Conservation (phyloP, 768 basidiomycete genomes). For the Tylopilus felleus region DNA sequence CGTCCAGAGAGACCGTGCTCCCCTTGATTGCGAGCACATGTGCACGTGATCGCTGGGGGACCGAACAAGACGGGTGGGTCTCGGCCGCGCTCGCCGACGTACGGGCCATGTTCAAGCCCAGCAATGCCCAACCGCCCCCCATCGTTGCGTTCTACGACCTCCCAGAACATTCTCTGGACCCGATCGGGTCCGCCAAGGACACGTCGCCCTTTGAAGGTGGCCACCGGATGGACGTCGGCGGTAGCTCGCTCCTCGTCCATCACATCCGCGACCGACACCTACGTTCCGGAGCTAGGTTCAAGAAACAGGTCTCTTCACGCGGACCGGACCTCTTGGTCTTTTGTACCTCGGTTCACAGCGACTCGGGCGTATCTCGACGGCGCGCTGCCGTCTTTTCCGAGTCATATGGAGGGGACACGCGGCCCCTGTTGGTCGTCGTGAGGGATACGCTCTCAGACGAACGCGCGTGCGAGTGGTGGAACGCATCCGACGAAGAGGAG, state of each 20-base stretch:
- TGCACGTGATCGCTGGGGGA: conserved; percentile 24
- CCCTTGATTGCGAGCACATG: conserved; percentile 18
- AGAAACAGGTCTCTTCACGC: conserved; percentile 21
- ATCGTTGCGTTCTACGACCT: conserved; percentile 24
- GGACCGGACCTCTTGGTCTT: conserved; percentile 26
- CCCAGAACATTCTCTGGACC: conserved; percentile 3
- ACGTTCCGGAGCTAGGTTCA: conserved; percentile 22
- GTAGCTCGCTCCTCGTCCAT: conserved; percentile 16
- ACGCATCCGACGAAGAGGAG: neutral
- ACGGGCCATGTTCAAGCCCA: conserved; percentile 21
- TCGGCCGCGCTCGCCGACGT: conserved; percentile 21
- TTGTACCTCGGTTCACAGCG: conserved; percentile 13
- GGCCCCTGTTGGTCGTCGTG: conserved; percentile 26
- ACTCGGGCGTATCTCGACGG: conserved; percentile 6
- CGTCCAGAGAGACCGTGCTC: conserved; percentile 23
- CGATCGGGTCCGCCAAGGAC: conserved; percentile 10
- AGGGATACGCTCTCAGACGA: conserved; percentile 20
- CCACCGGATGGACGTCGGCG: conserved; percentile 19
- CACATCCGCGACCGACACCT: conserved; percentile 22
- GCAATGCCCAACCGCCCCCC: conserved; percentile 11
- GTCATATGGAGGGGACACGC: conserved; percentile 26
- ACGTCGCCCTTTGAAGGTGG: conserved; percentile 18
- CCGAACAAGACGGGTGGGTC: conserved; percentile 20
- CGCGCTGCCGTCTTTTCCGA: conserved; percentile 15
- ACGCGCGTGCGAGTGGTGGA: conserved; percentile 23